Evolutionary conservation across 2,329 filamentous ascomycete species (phyloP).

Genomic region (Aspergillus niger): DNA sequence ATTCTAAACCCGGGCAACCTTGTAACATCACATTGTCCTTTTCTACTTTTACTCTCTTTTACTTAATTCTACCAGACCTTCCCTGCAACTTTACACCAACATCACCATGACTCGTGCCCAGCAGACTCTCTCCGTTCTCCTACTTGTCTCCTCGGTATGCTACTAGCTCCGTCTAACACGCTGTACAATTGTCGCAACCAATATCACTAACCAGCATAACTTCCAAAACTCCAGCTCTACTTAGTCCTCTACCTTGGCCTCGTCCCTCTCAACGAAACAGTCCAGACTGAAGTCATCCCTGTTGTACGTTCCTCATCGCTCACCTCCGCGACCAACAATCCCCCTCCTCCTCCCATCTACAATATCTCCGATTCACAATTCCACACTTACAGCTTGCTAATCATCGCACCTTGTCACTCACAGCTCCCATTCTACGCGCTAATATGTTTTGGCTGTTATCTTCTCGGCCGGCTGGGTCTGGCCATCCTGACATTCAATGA

Average conservation of each 20-base stretch:
- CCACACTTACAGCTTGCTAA: too few relatives aligned
- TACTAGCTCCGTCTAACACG: background rate
- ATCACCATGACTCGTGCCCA: constrained; percentile 86
- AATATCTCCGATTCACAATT: too few relatives aligned
- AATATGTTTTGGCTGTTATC: constrained; percentile 86
- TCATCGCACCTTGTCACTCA: background rate
- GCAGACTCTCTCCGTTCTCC: constrained; percentile 84
- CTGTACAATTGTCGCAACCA: background rate
- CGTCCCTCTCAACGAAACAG: constrained; percentile 72
- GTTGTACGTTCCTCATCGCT: constrained; percentile 63
- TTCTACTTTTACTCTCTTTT: background rate
- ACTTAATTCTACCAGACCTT: background rate
- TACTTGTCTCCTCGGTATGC: constrained; percentile 83
- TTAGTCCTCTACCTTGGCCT: constrained; percentile 81
- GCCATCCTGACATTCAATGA: constrained; percentile 97
- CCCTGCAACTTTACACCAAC: background rate
- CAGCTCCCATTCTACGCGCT: constrained; percentile 92
- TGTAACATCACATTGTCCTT: background rate
- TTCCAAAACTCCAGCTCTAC: constrained; percentile 68
- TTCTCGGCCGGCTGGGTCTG: constrained; percentile 87
- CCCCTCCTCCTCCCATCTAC: too few relatives aligned
- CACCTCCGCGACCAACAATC: constrained; percentile 3
- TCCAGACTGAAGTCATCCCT: constrained; percentile 85
- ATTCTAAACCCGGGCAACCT: background rate
- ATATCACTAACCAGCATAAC: constrained; percentile 15